A percentile compares a stretch with the other conserved stretches of the same genome.
Evolutionary conservation across 2,329 filamentous ascomycete genomes (phyloP).

Genomic region (Fusarium zealandicum): DNA sequence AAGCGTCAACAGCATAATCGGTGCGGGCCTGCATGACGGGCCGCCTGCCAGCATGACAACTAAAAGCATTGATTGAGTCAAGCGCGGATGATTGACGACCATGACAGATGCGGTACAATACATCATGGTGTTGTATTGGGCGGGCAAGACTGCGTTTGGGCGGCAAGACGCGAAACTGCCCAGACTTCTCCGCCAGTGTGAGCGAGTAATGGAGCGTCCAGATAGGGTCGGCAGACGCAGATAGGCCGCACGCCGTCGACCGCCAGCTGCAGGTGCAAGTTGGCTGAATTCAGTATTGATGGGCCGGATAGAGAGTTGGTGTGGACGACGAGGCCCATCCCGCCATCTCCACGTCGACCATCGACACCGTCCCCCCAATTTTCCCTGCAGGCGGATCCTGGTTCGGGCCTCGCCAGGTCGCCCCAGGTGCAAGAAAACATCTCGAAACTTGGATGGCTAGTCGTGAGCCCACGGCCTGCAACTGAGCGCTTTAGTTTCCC

Average conservation of each 20-base stretch:
- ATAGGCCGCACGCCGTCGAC: conserved; percentile 13
- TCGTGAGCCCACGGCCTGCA: too few relatives aligned
- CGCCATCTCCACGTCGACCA: too few relatives aligned
- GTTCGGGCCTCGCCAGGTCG: too few relatives aligned
- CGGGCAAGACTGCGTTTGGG: conserved; percentile 9
- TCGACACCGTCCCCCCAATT: too few relatives aligned
- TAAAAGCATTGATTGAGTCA: conserved; percentile 16
- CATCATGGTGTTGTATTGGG: conserved; percentile 6
- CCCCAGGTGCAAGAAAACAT: too few relatives aligned
- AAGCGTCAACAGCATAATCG: conserved; percentile 17
- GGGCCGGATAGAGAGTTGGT: too few relatives aligned
- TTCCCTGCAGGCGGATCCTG: too few relatives aligned
- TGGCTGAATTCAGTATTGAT: too few relatives aligned
- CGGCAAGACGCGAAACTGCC: neutral
- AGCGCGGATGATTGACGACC: conserved; percentile 15
- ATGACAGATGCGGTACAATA: too few relatives aligned
- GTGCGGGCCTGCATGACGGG: conserved; percentile 37
- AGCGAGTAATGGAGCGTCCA: neutral
- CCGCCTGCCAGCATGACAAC: conserved; percentile 32
- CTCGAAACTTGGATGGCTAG: too few relatives aligned
- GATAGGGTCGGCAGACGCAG: conserved; percentile 2
- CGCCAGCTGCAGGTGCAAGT: conserved; percentile 24
- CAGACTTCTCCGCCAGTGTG: neutral
- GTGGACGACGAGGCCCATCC: too few relatives aligned
- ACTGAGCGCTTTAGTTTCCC: conserved; percentile 43